Evolutionary conservation across 148 eudicot genomes (phyloP).

Genomic region (Rhododendron kiyosumense): DNA sequence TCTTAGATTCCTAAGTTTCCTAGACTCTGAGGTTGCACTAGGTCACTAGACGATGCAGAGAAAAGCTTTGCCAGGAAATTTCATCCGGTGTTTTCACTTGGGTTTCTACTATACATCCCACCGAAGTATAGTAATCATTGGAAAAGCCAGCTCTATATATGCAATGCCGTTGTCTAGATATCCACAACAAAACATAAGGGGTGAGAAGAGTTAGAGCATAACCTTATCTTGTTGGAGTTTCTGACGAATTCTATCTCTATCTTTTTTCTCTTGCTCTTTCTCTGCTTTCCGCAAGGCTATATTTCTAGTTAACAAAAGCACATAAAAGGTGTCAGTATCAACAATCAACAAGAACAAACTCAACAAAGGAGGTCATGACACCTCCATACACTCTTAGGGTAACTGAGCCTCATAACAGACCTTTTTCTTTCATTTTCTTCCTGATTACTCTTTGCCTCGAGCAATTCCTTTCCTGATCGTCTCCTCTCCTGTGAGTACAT

Average conservation of each 20-base stretch:
- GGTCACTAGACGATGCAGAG: not conserved
- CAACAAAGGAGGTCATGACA: not conserved
- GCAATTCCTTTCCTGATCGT: slow-evolving; percentile 54
- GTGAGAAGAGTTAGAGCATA: slow-evolving; percentile 4
- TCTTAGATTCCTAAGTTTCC: not conserved
- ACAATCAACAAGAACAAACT: slow-evolving; percentile 9
- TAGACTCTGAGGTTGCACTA: not conserved
- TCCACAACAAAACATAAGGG: slow-evolving; percentile 1
- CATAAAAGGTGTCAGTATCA: not conserved
- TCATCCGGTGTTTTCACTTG: not conserved
- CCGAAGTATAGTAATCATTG: not conserved
- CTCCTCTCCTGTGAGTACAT: slow-evolving; percentile 55
- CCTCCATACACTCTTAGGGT: not conserved
- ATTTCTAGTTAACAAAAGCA: slow-evolving; percentile 31
- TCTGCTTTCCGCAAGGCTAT: slow-evolving; percentile 50
- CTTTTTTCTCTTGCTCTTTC: slow-evolving; percentile 60
- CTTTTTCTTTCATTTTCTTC: slow-evolving; percentile 80
- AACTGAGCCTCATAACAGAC: slow-evolving; percentile 24
- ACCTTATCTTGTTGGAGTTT: slow-evolving; percentile 82
- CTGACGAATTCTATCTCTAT: slow-evolving; percentile 61
- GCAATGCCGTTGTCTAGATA: not conserved
- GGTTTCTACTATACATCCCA: slow-evolving; percentile 6
- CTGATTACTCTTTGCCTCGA: slow-evolving; percentile 42
- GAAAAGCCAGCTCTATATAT: not conserved
- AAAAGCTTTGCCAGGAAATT: not conserved